Conservation (phyloP, 2,329 filamentous ascomycete genomes). For the Rugonectria rugulosa region DNA sequence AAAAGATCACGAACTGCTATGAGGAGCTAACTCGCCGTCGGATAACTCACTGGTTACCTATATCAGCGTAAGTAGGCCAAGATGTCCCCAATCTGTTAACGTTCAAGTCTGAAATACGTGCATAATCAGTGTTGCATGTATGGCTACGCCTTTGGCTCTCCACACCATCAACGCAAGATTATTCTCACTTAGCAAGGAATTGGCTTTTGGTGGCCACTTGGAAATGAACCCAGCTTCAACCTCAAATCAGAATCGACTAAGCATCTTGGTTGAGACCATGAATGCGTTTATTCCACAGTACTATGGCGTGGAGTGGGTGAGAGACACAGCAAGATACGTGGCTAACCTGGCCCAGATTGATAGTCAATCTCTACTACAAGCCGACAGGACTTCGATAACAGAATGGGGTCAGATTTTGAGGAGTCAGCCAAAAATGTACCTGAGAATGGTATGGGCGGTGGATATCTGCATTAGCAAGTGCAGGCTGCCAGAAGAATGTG, state of each 20-base stretch:
- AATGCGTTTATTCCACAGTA: background rate
- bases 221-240: background rate
- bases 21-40: background rate
- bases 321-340: background rate
- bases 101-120: background rate
- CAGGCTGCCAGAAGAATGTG: background rate
- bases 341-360: background rate
- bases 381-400: background rate
- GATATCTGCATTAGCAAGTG: constrained; percentile 1
- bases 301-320: background rate
- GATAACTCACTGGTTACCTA: background rate
- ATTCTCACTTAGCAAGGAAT: background rate
- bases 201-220: background rate
- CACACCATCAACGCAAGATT: background rate
- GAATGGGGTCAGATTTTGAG: background rate
- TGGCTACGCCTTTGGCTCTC: background rate
- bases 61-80: background rate
- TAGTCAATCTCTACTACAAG: background rate
- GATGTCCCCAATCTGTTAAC: background rate
- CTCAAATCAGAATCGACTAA: background rate
- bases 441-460: background rate
- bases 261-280: background rate
- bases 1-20: background rate
- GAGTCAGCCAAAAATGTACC: background rate
- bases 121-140: background rate